Evolutionary conservation across 2,329 filamentous ascomycete species (phyloP), one percentile per base, ranked within the genome.

Genomic region (Diplocarpon rosae): DNA sequence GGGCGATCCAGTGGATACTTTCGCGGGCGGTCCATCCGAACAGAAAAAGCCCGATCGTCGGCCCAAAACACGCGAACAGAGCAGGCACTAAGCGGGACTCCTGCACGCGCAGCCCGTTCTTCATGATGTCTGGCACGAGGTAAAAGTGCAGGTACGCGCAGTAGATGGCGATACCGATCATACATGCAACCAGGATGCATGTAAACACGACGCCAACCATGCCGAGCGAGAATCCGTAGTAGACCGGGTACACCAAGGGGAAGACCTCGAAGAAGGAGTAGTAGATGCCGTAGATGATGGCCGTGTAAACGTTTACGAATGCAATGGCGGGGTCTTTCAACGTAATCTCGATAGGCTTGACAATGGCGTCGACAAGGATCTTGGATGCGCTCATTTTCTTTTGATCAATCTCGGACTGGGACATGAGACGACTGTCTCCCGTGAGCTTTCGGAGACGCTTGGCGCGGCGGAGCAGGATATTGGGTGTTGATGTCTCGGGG

Each of bases 211-310:
- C 68, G 27, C 77, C 76, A 49, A 74, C 63, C 51, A 76, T 59
- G 31, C 76, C 76, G 2, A 73, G 61, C 47, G 67, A 71, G 70
- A 83, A 80, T 56, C 64, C 60, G 62, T 83, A 83, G 55, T 71
- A 65, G 32, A 67, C 67, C 2, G 69, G 68, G 58, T 78, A 83
- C 44, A 82, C 76, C 12, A 80, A 64, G 3, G 78, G 77, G 60
- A 83, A 82, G n/a, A 73, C 73, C 55, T 82, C 78, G 57, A 83
- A 83, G 63, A 72, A 82, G 34, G 67, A 70, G 55, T 76, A 76
- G 65, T 76, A 78, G 56, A 76, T 78, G 42, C 68, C 73, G 60
- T 80, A 83, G 52, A 75, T 70, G 52, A 81, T 69, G 43, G 71
- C 71, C 2, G 72, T 76, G 61, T 81, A 83, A 31, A 78, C 45